Evolutionary conservation across 1,139 yeast species (phyloP), one percentile per base, ranked within the genome.

Genomic region (Kurtzmaniella quercitrusa): DNA sequence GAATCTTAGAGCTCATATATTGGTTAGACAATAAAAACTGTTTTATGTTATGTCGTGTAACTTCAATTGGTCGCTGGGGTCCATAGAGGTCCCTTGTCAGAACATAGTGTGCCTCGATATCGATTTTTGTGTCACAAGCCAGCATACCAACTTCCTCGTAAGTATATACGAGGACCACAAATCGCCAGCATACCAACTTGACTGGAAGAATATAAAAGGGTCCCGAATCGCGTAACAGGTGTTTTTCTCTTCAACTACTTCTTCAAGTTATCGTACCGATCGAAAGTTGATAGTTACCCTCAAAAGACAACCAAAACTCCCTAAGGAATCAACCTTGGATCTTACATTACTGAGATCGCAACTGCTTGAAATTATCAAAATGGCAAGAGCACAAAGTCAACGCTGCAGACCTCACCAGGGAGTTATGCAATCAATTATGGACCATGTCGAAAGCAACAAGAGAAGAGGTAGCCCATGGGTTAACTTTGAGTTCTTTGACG

Each of bases 1-100:
- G 78, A 72, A 50, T 51, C 42, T 11, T 31, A 31, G 18, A 27
- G 31, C 14, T 27, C 6, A 5, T 27, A 18, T 31, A 14, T 31
- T 31, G 12, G 10, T 14, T 14, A 31, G 36, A 31, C 12, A 31
- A 31, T 31, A 31, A 31, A 31, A 31, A 14, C 10, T 27, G 12
- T 27, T 27, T 27, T 27, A 27, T 27, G 31, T 27, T 27, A 27
- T 11, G 12, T 27, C n/a, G n/a, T n/a, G n/a, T n/a, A n/a, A n/a
- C n/a, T n/a, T n/a, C n/a, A n/a, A n/a, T n/a, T n/a, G n/a, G n/a
- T n/a, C n/a, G n/a, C n/a, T n/a, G n/a, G n/a, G n/a, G n/a, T n/a
- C n/a, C n/a, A n/a, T n/a, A n/a, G 23, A 8, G 23, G 23, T 21
- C 23, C 23, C 23, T 21, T 21, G 23, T 21, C 7, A 21, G 23